A percentile compares a stretch with the other conserved stretches of the same genome.
Evolutionary conservation across 176 grass and related monocot species (phyloP).

Genomic region (Neostapfia colusana): DNA sequence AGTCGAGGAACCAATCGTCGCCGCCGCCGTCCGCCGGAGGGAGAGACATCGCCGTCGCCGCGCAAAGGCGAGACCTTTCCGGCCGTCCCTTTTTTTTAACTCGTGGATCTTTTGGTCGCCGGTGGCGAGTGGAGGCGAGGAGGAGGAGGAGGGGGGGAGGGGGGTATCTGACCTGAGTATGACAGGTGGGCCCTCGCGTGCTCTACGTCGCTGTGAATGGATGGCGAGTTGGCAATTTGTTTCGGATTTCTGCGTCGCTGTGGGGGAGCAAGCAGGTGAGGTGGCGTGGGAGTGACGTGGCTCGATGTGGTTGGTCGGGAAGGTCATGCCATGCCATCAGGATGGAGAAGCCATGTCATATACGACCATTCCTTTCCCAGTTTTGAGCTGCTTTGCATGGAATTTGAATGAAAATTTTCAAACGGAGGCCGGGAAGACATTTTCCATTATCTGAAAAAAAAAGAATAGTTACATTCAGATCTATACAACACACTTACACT

Average conservation of each 20-base stretch:
- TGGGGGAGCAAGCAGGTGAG: slow-evolving; percentile 13
- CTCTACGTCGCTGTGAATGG: background rate
- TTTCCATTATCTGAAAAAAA: too few relatives aligned
- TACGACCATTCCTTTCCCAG: background rate
- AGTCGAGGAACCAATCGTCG: slow-evolving; percentile 60
- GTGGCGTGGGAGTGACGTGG: background rate
- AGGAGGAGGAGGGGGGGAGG: too few relatives aligned
- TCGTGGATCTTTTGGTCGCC: slow-evolving; percentile 19
- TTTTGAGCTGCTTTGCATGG: too few relatives aligned
- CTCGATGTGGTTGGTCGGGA: background rate
- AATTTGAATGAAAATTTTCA: too few relatives aligned
- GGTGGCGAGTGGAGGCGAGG: background rate
- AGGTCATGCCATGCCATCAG: background rate
- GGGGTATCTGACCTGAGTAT: background rate
- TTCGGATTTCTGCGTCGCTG: slow-evolving; percentile 1
- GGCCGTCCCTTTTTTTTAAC: background rate
- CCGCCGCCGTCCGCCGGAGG: slow-evolving; percentile 21
- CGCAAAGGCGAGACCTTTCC: slow-evolving; percentile 28
- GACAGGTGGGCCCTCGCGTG: slow-evolving; percentile 22
- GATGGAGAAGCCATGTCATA: background rate
- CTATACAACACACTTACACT: slow-evolving; percentile 51
- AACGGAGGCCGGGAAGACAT: too few relatives aligned
- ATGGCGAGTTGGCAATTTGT: background rate
- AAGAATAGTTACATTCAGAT: slow-evolving; percentile 42
- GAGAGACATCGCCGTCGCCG: slow-evolving; percentile 46